phyloP scores from a whole-genome alignment of 345 rosid species.

The Schrenkiella parvula region DNA sequence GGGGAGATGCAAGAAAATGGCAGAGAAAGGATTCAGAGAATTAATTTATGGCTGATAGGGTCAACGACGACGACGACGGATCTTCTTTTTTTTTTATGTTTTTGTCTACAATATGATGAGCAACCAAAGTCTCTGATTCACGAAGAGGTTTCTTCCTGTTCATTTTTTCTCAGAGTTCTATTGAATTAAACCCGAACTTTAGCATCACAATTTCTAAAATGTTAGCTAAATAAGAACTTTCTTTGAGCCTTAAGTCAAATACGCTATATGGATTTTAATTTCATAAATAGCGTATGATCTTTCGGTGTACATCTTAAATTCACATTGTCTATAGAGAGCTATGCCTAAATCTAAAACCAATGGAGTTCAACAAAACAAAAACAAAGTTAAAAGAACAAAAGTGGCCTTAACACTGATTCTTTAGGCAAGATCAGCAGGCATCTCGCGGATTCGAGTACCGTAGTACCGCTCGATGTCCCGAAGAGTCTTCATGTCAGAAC shows the following conservation, averaged over 20 bases:
- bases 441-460: slow-evolving; percentile 78
- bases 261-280: neutral
- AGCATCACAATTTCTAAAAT: neutral
- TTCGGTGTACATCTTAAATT: neutral
- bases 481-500: slow-evolving; percentile 75
- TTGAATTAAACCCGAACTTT: neutral
- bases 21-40: neutral
- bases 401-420: neutral
- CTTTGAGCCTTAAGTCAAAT: too few species aligned
- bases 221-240: too few species aligned
- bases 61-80: slow-evolving; percentile 25
- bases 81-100: too few species aligned
- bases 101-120: too few species aligned
- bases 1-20: slow-evolving; percentile 9
- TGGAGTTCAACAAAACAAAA: neutral
- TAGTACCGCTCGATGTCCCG: slow-evolving; percentile 74
- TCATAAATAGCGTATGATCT: neutral
- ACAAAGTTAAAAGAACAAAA: slow-evolving; percentile 1
- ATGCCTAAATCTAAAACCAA: slow-evolving; percentile 8
- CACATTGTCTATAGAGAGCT: neutral
- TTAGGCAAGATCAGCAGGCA: slow-evolving; percentile 79
- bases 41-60: neutral
- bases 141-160: too few species aligned
- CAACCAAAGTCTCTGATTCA: too few species aligned
- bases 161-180: too few species aligned